Base-by-base conservation (phyloP, 2,329 filamentous ascomycete genomes). In the Cytospora paraplurivora region DNA sequence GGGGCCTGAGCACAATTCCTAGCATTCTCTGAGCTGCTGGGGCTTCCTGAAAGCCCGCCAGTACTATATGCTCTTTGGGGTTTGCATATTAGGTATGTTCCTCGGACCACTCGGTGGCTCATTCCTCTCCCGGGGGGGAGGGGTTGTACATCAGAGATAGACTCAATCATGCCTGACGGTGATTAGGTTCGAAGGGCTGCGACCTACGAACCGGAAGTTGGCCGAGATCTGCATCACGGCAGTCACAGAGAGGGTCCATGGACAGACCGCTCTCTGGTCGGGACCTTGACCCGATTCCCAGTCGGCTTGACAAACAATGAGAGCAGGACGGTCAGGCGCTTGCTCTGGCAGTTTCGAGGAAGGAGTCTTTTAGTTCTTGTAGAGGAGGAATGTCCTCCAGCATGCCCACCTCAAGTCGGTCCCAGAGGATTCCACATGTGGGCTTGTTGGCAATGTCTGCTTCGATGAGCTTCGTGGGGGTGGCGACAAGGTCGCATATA, bases 401-500 rank as follows among this genome's bases (percentile, higher is more conserved):
- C 64, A 76, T 76, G 3, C 73, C 72, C 1, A 66, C 66, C 52
- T 75, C 72, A 37, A 80, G 65, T 5, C 66, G 70, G 1, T 75
- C 72, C 68, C 78, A 79, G n/a, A 78, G 58, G 11, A 79, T 74
- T 0, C 75, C 75, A 58, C 69, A 69, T 0, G 62, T 68, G 2
- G 77, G 75, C 64, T 78, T 78, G 12, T 68, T 62, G 1, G 71
- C 72, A 0, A 58, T 69, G 10, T 69, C 50, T 0, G 75, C 69
- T 21, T 72, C 67, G 12, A 76, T 66, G 33, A 72, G 55, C 49
- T 67, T 68, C 8, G 73, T 72, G 7, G 76, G 73, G 3, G 77
- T 79, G 19, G 77, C 68, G 10, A 80, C 69, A 44, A 74, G 72
- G 64, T 80, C 77, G 63, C 75, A 78, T 13, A 76, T 76, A 1